A percentile compares a stretch with the other conserved stretches of the same genome.
These are phyloP conservation scores for Eleusine indica DNA, from an alignment of 176 grass and related monocot species.

Conservation along the genomic window DNA sequence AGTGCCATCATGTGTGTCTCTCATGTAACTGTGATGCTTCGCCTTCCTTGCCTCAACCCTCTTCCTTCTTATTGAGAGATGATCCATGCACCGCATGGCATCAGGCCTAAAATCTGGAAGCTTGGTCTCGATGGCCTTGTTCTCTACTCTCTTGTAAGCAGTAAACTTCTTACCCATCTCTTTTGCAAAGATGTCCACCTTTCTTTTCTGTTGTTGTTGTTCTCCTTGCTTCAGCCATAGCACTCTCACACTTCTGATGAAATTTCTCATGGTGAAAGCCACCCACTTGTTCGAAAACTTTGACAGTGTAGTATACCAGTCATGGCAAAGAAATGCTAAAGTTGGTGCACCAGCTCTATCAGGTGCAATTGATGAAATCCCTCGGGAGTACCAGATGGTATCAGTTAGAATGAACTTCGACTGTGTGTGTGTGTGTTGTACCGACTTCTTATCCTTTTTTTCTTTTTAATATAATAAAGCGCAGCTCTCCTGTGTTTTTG, in stretches of 20 bases:
- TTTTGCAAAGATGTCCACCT: constrained; percentile 78
- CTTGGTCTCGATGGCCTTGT: no score
- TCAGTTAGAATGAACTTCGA: constrained; percentile 80
- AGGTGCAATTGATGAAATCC: constrained; percentile 55
- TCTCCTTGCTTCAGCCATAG: constrained; percentile 93
- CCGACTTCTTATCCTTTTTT: no score
- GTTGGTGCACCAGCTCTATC: constrained; percentile 48
- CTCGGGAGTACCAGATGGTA: constrained; percentile 60
- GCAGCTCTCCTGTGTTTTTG: no score
- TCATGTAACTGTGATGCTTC: constrained; percentile 72
- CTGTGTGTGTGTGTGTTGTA: no score
- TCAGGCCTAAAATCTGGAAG: no score
- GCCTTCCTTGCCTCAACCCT: constrained; percentile 73
- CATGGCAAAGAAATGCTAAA: constrained; percentile 65
- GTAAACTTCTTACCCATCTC: no score
- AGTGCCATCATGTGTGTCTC: constrained; percentile 74
- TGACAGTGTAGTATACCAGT: constrained; percentile 60
- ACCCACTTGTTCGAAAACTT: constrained; percentile 63
- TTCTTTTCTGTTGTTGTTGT: constrained; percentile 89
- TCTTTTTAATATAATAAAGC: no score
- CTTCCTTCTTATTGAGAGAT: constrained; percentile 63
- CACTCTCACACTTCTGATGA: constrained; percentile 74
- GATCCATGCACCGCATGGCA: no score
- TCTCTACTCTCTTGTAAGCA: no score
- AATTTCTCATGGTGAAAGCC: constrained; percentile 66